Percentiles rank a stretch among this genome's conserved stretches.
Conservation (phyloP, 495 filamentous ascomycete species). For the Penicillium cinerascens region DNA sequence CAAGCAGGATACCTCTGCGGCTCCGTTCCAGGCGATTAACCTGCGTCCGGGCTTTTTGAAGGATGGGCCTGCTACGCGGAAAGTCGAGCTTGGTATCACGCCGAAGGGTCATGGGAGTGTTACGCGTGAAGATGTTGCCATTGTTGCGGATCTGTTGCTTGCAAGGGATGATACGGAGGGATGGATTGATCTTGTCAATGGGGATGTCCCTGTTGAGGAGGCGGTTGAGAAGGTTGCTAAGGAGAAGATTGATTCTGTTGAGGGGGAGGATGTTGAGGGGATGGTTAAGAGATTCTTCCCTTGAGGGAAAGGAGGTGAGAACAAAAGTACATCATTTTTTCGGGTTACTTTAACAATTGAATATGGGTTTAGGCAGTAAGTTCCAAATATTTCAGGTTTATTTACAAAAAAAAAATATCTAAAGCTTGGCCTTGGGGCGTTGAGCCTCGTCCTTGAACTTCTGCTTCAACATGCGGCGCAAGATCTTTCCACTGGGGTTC, state of each 20-base stretch:
- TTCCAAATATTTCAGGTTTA: background rate
- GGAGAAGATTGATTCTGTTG: slow-evolving; percentile 61
- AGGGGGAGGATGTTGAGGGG: slow-evolving; percentile 60
- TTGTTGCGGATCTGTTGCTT: slow-evolving; percentile 61
- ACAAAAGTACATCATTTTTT: background rate
- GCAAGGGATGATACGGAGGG: slow-evolving; percentile 55
- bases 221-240: slow-evolving; percentile 63
- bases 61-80: slow-evolving; percentile 54
- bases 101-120: slow-evolving; percentile 48
- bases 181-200: slow-evolving; percentile 60
- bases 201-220: slow-evolving; percentile 54
- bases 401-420: slow-evolving; percentile 7
- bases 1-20: slow-evolving; percentile 38
- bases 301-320: background rate
- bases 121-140: slow-evolving; percentile 66
- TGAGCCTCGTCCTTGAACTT: slow-evolving; percentile 46
- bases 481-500: slow-evolving; percentile 82
- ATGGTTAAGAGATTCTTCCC: slow-evolving; percentile 43
- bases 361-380: background rate
- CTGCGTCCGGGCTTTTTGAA: slow-evolving; percentile 66
- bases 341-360: background rate
- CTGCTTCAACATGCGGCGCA: slow-evolving; percentile 66
- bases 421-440: slow-evolving; percentile 42
- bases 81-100: slow-evolving; percentile 64
- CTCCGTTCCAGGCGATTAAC: slow-evolving; percentile 59